Conservation (phyloP, 805 yeast genomes). For the Lachancea meyersii region DNA sequence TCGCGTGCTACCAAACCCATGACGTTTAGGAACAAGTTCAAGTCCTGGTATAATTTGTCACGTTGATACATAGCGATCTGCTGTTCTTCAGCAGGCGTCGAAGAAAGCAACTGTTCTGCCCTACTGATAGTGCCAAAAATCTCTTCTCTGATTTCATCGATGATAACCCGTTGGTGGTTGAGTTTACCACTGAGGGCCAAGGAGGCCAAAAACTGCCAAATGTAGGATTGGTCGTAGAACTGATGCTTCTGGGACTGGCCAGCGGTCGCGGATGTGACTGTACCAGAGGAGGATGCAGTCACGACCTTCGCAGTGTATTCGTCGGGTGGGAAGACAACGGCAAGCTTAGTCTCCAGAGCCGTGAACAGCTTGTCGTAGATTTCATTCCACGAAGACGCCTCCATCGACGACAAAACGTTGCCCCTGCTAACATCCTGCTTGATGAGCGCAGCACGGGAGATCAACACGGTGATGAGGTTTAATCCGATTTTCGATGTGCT, state of each 20-base stretch:
- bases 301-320: constrained; percentile 25
- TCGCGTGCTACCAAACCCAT: constrained; percentile 94
- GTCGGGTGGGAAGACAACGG: constrained; percentile 75
- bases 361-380: constrained; percentile 80
- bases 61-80: constrained; percentile 40
- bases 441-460: constrained; percentile 86
- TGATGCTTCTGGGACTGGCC: constrained; percentile 29
- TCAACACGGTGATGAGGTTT: constrained; percentile 79
- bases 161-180: constrained; percentile 87
- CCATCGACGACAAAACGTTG: constrained; percentile 36
- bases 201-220: constrained; percentile 96
- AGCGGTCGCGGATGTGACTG: constrained; percentile 10
- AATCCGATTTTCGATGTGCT: constrained; percentile 70
- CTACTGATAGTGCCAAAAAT: constrained; percentile 81
- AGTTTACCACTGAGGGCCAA: constrained; percentile 85
- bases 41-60: constrained; percentile 63
- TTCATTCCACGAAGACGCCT: constrained; percentile 56
- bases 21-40: constrained; percentile 88
- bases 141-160: constrained; percentile 89
- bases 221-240: constrained; percentile 64
- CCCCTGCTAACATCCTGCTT: constrained; percentile 64
- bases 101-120: constrained; percentile 47
- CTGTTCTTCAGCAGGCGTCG: constrained; percentile 28
- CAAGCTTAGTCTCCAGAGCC: constrained; percentile 68
- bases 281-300: constrained; percentile 11